Base-by-base conservation (phyloP, 768 basidiomycete species). In the Amanita phalloides region DNA sequence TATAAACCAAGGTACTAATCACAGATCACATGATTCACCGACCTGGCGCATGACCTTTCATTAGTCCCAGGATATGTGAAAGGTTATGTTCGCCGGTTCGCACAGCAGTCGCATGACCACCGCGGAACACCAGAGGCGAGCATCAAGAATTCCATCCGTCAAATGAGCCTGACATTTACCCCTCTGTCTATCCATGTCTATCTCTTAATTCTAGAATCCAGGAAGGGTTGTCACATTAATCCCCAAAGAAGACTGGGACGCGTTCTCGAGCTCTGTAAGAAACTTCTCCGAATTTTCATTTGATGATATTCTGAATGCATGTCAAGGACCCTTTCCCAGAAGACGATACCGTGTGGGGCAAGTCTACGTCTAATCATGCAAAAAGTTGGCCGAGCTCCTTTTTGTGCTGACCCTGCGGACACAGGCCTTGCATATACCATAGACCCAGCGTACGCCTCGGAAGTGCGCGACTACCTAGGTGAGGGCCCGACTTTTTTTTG, bases 71-170 rank as follows among this genome's bases (percentile, higher is more conserved):
- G 93, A 8, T 96, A 84, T 60, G 70, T 96, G 57, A 95, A 92
- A 67, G 89, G 89, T 32, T 92, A 91, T 54, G 88, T 94, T 0
- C 78, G 92, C 1, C 73, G 93, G 25, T 96, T 96, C 60, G 90
- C 92, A 0, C 91, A 95, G 66, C 78, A 80, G 61, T 94, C 90
- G 51, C 88, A 91, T 62, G 93, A 97, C 61, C 93, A 97, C 66
- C 77, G 93, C 9, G 93, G 93, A 17, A 94, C 91, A 0, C 87
- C 82, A 2, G 84, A 91, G 71, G 85, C 87, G 36, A 48, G 5
- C 3, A 14, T 20, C 43, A 17, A 25, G 11, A 17, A n/a, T 6
- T 42, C 17, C 49, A 25, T 11, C 33, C 26, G 7, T 28, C 26
- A 28, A 28, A 28, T 7, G 8, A 7, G 9, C 28, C 28, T 30